Conservation (phyloP, 441 rosid genomes). For the Adansonia gregorii region DNA sequence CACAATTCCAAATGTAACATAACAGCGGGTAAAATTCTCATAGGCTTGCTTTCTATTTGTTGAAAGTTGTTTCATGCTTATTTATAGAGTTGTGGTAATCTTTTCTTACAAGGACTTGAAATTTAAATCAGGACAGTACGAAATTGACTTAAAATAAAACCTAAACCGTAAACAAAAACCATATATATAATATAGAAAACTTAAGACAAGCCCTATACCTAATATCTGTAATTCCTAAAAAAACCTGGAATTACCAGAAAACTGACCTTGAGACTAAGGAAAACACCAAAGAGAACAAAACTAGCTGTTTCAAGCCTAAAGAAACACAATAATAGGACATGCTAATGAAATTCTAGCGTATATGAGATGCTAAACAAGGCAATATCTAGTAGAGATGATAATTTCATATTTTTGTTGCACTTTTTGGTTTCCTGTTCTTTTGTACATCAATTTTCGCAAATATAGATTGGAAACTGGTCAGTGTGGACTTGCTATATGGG, state of each 20-base stretch:
- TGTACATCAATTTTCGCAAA: not conserved
- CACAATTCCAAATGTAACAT: not conserved
- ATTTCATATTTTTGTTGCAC: not conserved
- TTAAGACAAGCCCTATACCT: not conserved
- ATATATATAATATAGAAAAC: not conserved
- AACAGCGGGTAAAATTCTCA: not conserved
- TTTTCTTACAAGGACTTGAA: not conserved
- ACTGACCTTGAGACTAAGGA: not conserved
- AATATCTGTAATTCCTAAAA: not conserved
- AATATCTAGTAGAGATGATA: not conserved
- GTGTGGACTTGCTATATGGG: not conserved
- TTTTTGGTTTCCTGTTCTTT: slow-evolving; percentile 16
- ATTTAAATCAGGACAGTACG: not conserved
- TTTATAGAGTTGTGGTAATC: not conserved
- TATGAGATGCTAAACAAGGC: not conserved
- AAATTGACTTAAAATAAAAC: slow-evolving; percentile 6
- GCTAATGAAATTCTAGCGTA: not conserved
- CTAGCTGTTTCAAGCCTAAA: not conserved
- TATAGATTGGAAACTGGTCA: not conserved
- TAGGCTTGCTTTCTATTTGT: not conserved
- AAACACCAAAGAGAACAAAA: not conserved
- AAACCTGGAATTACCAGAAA: not conserved
- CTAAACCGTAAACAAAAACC: not conserved
- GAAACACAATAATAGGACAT: not conserved
- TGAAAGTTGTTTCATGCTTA: slow-evolving; percentile 1